Evolutionary conservation across 352 stramenopile genomes (phyloP).

Genomic region (Globisporangium carolinianum): DNA sequence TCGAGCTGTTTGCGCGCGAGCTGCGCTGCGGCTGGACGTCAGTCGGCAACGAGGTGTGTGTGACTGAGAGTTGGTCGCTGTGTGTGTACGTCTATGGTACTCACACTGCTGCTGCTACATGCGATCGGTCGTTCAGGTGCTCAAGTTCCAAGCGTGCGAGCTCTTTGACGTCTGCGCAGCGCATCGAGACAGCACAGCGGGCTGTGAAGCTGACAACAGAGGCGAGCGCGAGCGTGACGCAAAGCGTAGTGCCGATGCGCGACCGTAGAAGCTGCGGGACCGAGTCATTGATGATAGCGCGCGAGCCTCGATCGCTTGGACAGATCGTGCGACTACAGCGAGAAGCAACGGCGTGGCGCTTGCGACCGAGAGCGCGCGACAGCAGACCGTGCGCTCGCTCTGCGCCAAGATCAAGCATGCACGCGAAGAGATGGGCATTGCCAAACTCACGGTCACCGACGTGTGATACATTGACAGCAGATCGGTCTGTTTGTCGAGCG

Average conservation of each 20-base stretch:
- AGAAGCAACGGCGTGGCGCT: conserved; percentile 23
- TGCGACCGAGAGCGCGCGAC: conserved; percentile 54
- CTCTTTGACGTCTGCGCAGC: conserved; percentile 11
- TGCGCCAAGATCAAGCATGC: conserved; percentile 60
- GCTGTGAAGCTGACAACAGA: neutral
- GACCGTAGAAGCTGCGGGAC: neutral
- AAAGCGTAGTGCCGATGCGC: neutral
- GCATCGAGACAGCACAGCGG: neutral
- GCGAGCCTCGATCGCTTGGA: too few species aligned
- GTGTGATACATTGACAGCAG: conserved; percentile 5
- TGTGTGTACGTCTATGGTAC: neutral
- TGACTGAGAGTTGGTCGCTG: neutral
- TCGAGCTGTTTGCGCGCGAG: conserved; percentile 67
- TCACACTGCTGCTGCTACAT: too few species aligned
- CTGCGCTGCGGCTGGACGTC: conserved; percentile 52
- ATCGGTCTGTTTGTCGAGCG: too few species aligned
- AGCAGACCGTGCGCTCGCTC: conserved; percentile 58
- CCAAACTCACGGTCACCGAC: conserved; percentile 54
- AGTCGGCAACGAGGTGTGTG: conserved; percentile 48
- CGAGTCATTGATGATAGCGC: neutral
- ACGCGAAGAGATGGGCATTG: conserved; percentile 67
- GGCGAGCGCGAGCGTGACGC: too few species aligned
- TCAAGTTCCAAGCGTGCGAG: conserved; percentile 37
- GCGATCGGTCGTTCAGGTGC: conserved; percentile 17
- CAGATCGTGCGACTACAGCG: neutral